Evolutionary conservation across 306 rosid species (phyloP).

Genomic region (Argentina anserina): DNA sequence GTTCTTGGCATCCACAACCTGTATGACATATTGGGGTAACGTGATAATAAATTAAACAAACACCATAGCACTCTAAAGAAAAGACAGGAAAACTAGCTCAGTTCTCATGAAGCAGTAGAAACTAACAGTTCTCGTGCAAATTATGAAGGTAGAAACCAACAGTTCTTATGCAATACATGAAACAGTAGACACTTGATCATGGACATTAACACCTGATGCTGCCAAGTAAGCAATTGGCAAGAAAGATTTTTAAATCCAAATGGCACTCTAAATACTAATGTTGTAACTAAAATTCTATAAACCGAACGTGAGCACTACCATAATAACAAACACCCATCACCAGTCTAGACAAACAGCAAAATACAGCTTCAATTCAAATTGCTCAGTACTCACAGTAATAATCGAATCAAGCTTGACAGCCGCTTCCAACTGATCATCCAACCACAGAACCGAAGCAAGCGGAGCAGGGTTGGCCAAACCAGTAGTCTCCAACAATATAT

Average conservation of each 20-base stretch:
- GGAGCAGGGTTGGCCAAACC: conserved; percentile 99
- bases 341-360: background rate
- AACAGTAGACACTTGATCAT: background rate
- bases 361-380: background rate
- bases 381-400: conserved; percentile 60
- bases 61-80: background rate
- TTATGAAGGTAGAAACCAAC: conserved; percentile 2
- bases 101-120: conserved; percentile 8
- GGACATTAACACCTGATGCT: background rate
- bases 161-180: background rate
- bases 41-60: background rate
- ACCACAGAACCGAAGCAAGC: conserved; percentile 92
- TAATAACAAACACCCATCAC: background rate
- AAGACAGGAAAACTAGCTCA: conserved; percentile 3
- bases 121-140: background rate
- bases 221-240: background rate
- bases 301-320: background rate
- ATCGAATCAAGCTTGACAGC: conserved; percentile 84
- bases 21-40: background rate
- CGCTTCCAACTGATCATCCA: conserved; percentile 93
- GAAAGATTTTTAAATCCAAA: background rate
- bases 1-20: conserved; percentile 94
- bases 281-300: background rate
- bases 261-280: background rate
- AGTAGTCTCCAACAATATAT: conserved; percentile 92